These are phyloP conservation scores for Cladosporium oxysporum DNA, from an alignment of 2,329 filamentous ascomycete genomes.

Conservation along the genomic window DNA sequence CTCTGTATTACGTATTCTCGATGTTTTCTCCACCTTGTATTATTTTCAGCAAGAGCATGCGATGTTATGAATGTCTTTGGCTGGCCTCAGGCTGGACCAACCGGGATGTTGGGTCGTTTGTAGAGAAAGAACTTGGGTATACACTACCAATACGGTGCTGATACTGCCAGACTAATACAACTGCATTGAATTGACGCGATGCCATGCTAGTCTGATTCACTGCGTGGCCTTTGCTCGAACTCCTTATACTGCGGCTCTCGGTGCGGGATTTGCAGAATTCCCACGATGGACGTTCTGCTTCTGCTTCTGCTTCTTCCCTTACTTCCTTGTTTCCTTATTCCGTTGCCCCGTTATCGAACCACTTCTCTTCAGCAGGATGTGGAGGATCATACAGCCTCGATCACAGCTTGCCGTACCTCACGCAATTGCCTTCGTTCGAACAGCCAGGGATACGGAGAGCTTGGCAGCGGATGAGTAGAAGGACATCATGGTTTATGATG, in stretches of 20 bases:
- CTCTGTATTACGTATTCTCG: not conserved
- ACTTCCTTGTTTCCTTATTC: too few species aligned
- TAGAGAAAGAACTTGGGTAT: not conserved
- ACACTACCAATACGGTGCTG: not conserved
- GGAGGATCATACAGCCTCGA: not conserved
- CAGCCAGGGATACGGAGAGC: not conserved
- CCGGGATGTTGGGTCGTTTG: not conserved
- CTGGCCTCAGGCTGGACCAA: not conserved
- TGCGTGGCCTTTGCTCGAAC: not conserved
- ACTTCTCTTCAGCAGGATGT: not conserved
- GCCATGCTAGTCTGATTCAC: too few species aligned
- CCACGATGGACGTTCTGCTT: not conserved
- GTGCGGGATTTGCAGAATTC: not conserved
- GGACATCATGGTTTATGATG: not conserved
- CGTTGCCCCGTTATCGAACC: not conserved
- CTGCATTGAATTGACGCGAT: not conserved
- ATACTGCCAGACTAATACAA: not conserved
- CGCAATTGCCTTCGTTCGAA: not conserved
- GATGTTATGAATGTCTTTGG: not conserved
- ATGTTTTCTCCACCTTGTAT: not conserved
- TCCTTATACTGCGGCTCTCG: not conserved
- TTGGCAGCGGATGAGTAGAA: not conserved
- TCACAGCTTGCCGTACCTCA: not conserved
- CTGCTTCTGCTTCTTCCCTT: not conserved
- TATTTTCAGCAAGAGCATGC: not conserved